These are phyloP conservation scores for Coemansia sp. DNA, from an alignment of 192 early-diverging fungal species.

Conservation along the genomic window DNA sequence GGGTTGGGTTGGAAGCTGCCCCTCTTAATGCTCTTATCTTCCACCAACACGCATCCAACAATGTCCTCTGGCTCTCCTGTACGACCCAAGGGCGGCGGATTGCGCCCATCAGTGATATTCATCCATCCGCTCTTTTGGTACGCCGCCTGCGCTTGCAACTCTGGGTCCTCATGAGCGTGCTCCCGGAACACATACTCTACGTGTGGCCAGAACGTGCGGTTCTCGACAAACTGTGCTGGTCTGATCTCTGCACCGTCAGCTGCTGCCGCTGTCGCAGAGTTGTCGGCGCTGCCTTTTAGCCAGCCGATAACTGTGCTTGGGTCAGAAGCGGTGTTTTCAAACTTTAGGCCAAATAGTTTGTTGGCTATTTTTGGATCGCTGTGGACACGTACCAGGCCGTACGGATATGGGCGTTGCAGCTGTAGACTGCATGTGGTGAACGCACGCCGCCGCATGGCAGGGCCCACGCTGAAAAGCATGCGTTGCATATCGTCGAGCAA, in stretches of 20 bases:
- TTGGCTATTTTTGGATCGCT: not conserved
- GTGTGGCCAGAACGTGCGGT: slow-evolving; percentile 36
- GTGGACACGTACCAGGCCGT: slow-evolving; percentile 21
- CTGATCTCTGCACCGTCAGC: slow-evolving; percentile 18
- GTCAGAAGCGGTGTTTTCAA: slow-evolving; percentile 11
- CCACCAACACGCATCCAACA: slow-evolving; percentile 40
- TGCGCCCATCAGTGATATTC: slow-evolving; percentile 48
- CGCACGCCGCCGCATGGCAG: slow-evolving; percentile 15
- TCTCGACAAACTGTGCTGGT: slow-evolving; percentile 46
- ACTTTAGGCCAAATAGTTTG: not conserved
- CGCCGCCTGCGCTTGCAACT: slow-evolving; percentile 51
- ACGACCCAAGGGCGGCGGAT: slow-evolving; percentile 51
- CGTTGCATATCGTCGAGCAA: not conserved
- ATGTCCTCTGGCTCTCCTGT: slow-evolving; percentile 50
- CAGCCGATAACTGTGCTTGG: slow-evolving; percentile 35
- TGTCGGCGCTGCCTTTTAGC: slow-evolving; percentile 21
- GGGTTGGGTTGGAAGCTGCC: slow-evolving; percentile 45
- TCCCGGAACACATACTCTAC: slow-evolving; percentile 32
- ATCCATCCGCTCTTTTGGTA: slow-evolving; percentile 54
- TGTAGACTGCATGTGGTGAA: slow-evolving; percentile 7
- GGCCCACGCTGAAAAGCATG: not conserved
- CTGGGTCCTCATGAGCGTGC: slow-evolving; percentile 52
- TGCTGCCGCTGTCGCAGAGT: not conserved
- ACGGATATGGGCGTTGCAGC: slow-evolving; percentile 29
- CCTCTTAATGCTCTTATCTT: slow-evolving; percentile 32